A percentile compares a stretch with the other conserved stretches of the same genome.
These are phyloP conservation scores for Cyclostephanos tholiformis DNA, from an alignment of 108 stramenopile species.

Conservation along the genomic window DNA sequence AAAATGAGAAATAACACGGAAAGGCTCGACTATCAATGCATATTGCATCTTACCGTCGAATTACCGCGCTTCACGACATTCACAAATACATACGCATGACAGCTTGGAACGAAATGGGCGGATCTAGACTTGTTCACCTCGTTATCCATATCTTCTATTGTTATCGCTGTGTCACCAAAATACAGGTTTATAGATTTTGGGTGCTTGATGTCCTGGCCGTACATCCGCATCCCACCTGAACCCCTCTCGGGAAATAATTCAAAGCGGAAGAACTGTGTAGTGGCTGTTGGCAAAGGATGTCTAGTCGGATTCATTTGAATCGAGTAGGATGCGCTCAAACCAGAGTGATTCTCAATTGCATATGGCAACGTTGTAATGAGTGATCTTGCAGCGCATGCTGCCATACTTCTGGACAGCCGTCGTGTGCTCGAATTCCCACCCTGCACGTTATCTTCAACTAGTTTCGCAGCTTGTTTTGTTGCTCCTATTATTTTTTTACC, in stretches of 20 bases:
- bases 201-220: slow-evolving; percentile 78
- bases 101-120: slow-evolving; percentile 51
- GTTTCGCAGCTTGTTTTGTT: slow-evolving; percentile 43
- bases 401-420: slow-evolving; percentile 49
- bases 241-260: slow-evolving; percentile 67
- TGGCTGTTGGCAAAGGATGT: slow-evolving; percentile 40
- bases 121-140: slow-evolving; percentile 50
- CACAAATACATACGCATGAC: slow-evolving; percentile 50
- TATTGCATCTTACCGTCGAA: slow-evolving; percentile 60
- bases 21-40: neutral
- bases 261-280: slow-evolving; percentile 78
- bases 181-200: slow-evolving; percentile 59
- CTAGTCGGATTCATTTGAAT: slow-evolving; percentile 31
- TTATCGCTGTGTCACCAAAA: slow-evolving; percentile 45
- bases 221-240: slow-evolving; percentile 69
- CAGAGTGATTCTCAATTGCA: slow-evolving; percentile 81
- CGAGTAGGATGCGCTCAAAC: slow-evolving; percentile 57
- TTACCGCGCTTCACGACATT: slow-evolving; percentile 73
- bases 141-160: slow-evolving; percentile 57
- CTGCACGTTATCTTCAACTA: slow-evolving; percentile 33
- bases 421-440: slow-evolving; percentile 13
- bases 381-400: slow-evolving; percentile 70
- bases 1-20: neutral
- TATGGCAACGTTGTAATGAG: slow-evolving; percentile 77
- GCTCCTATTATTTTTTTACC: slow-evolving; percentile 23